These are phyloP conservation scores for Solanum clarkiae DNA, from an alignment of 257 asterid genomes.

Conservation along the genomic window DNA sequence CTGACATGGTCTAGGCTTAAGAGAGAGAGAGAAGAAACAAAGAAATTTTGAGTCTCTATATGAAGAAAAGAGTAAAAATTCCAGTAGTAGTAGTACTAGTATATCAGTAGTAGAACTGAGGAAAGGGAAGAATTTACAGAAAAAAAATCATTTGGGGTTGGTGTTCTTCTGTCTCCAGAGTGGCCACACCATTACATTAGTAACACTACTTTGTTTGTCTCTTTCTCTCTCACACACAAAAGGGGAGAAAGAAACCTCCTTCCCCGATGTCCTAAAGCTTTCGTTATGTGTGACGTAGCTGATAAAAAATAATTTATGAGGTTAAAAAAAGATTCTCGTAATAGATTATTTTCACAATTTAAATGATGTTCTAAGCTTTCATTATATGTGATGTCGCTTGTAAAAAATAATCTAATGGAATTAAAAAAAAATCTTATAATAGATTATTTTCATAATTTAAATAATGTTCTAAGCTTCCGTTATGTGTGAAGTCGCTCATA, in stretches of 20 bases:
- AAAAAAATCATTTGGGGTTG: conserved; percentile 3
- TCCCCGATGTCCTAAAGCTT: not conserved
- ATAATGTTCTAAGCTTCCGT: too few species aligned
- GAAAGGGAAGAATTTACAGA: conserved; percentile 2
- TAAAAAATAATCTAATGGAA: too few species aligned
- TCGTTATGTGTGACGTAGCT: not conserved
- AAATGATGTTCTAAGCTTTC: too few species aligned
- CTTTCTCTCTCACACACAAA: not conserved
- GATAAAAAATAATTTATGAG: too few species aligned
- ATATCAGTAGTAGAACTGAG: not conserved
- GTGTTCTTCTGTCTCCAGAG: conserved; percentile 4
- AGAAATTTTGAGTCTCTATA: not conserved
- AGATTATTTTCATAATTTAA: too few species aligned
- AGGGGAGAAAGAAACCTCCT: not conserved
- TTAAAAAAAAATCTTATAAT: too few species aligned
- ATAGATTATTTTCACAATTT: too few species aligned
- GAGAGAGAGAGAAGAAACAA: not conserved
- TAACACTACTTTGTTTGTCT: not conserved
- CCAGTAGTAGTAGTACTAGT: not conserved
- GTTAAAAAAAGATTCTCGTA: too few species aligned
- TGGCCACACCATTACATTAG: not conserved
- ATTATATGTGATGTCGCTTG: too few species aligned
- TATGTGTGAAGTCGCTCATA: too few species aligned
- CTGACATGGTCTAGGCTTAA: not conserved
- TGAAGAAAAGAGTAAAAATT: not conserved